These are phyloP conservation scores for Nakaseomyces uthaithaninus DNA, from an alignment of 1,139 yeast genomes.

Conservation along the genomic window DNA sequence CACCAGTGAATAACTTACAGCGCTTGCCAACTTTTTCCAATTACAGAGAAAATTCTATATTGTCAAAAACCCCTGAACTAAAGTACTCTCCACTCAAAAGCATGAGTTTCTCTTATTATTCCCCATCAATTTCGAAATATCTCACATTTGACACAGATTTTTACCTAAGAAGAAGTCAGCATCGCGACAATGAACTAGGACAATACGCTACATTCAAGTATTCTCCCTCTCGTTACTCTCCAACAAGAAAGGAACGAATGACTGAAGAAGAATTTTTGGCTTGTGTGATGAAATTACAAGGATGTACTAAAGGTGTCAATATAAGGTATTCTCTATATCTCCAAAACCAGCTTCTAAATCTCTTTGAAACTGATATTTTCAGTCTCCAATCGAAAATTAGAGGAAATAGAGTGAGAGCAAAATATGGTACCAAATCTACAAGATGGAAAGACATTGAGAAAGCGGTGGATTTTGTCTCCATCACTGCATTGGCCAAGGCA, in stretches of 20 bases:
- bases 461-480: background rate
- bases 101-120: slow-evolving; percentile 28
- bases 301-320: slow-evolving; percentile 58
- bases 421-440: slow-evolving; percentile 1
- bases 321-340: slow-evolving; percentile 57
- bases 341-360: slow-evolving; percentile 33
- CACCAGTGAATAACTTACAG: background rate
- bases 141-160: slow-evolving; percentile 27
- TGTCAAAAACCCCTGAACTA: slow-evolving; percentile 16
- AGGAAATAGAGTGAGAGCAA: slow-evolving; percentile 24
- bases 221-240: slow-evolving; percentile 29
- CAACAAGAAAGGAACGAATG: slow-evolving; percentile 30
- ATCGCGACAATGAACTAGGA: slow-evolving; percentile 20
- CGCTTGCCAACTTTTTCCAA: slow-evolving; percentile 1
- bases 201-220: slow-evolving; percentile 23
- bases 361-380: slow-evolving; percentile 29
- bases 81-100: slow-evolving; percentile 26
- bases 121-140: slow-evolving; percentile 28
- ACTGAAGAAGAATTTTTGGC: slow-evolving; percentile 33
- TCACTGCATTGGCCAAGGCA: background rate
- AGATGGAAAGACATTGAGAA: slow-evolving; percentile 1
- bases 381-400: slow-evolving; percentile 33
- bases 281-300: slow-evolving; percentile 42
- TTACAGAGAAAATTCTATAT: background rate
- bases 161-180: slow-evolving; percentile 26